phyloP scores from a whole-genome alignment of 306 rosid genomes.

The Bauhinia variegata region DNA sequence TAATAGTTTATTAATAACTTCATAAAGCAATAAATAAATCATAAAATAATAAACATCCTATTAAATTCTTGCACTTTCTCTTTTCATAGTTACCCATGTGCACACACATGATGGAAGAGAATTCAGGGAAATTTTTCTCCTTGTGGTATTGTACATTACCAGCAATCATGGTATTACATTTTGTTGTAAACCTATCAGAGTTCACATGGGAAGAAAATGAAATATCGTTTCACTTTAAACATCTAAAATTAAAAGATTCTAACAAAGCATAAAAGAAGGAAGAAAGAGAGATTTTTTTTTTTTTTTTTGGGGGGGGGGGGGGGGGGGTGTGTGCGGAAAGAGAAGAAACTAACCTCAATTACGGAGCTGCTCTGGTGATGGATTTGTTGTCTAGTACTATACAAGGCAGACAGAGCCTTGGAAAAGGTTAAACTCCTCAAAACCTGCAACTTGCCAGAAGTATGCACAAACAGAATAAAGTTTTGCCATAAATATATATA shows the following conservation, averaged over 20 bases:
- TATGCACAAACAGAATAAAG: conserved; percentile 6
- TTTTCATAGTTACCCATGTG: background rate
- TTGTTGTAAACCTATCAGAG: background rate
- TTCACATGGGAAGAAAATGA: background rate
- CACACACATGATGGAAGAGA: background rate
- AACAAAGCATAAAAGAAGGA: conserved; percentile 9
- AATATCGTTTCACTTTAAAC: background rate
- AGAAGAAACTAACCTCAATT: conserved; percentile 61
- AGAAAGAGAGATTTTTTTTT: too few species aligned
- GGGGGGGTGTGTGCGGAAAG: too few species aligned
- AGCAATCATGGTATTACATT: background rate
- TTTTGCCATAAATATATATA: conserved; percentile 1
- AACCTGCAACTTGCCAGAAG: conserved; percentile 53
- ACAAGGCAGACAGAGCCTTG: conserved; percentile 48
- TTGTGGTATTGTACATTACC: background rate
- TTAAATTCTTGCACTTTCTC: background rate
- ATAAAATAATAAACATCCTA: conserved; percentile 9
- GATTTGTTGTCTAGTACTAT: conserved; percentile 58
- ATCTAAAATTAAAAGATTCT: background rate
- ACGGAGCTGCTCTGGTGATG: conserved; percentile 83
- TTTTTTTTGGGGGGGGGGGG: too few species aligned
- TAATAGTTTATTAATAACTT: conserved; percentile 1
- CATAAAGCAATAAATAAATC: conserved; percentile 3
- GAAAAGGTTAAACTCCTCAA: conserved; percentile 48
- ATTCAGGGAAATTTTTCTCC: background rate